phyloP scores from a whole-genome alignment of 2,329 filamentous ascomycete genomes.

The Monilinia fructigena region DNA sequence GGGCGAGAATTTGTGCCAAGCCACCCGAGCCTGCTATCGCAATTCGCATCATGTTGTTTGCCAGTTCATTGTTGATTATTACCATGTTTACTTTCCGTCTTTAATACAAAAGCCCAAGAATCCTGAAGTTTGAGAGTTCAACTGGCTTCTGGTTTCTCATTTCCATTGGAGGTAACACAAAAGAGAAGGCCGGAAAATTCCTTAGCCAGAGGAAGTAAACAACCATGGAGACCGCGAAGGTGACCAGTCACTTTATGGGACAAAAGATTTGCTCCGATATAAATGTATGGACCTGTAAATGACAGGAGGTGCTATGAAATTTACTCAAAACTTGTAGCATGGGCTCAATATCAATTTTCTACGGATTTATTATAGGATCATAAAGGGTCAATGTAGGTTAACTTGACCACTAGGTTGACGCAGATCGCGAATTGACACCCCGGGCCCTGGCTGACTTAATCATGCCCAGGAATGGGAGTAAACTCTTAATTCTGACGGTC shows the following conservation, averaged over 20 bases:
- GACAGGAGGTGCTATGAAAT: neutral
- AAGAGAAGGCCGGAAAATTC: slow-evolving; percentile 1
- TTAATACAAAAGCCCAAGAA: neutral
- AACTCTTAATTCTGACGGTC: neutral
- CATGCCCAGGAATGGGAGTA: slow-evolving; percentile 1
- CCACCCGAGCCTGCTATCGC: slow-evolving; percentile 62
- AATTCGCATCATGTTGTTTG: slow-evolving; percentile 51
- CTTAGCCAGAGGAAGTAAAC: slow-evolving; percentile 1
- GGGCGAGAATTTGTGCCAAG: slow-evolving; percentile 56
- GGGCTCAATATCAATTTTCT: neutral
- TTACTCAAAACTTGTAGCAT: neutral
- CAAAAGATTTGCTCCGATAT: slow-evolving; percentile 26
- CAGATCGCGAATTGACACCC: neutral
- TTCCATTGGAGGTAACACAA: neutral
- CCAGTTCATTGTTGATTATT: neutral
- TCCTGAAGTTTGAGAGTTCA: neutral
- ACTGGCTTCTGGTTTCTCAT: neutral
- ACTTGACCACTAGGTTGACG: slow-evolving; percentile 13
- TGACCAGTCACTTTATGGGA: slow-evolving; percentile 31
- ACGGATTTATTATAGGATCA: slow-evolving; percentile 1
- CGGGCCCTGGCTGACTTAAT: neutral
- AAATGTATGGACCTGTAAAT: slow-evolving; percentile 28
- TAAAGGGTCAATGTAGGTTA: neutral
- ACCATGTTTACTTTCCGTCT: neutral
- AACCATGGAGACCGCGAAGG: slow-evolving; percentile 17